These are phyloP conservation scores for Phialophora chinensis DNA, from an alignment of 2,329 filamentous ascomycete genomes.

Conservation along the genomic window DNA sequence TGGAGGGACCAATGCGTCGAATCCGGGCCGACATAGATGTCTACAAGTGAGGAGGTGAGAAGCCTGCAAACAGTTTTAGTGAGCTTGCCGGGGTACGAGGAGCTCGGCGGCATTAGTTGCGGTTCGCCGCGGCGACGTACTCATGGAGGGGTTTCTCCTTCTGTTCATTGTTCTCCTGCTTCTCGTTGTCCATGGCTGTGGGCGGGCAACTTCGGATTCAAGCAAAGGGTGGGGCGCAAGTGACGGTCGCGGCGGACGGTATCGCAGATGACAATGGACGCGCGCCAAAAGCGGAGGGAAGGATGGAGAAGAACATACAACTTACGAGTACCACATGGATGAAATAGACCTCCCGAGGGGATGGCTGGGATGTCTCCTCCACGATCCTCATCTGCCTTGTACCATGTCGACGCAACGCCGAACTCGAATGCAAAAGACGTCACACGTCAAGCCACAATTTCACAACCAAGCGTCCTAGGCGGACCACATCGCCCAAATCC, in stretches of 20 bases:
- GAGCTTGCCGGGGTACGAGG: not conserved
- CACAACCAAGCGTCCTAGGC: not conserved
- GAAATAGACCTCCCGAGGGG: not conserved
- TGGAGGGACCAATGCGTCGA: conserved; percentile 63
- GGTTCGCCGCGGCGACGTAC: conserved; percentile 40
- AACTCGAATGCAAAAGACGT: conserved; percentile 16
- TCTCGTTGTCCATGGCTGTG: conserved; percentile 36
- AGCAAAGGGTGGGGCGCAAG: not conserved
- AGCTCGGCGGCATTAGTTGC: not conserved
- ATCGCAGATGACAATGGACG: not conserved
- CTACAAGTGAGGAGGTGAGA: conserved; percentile 60
- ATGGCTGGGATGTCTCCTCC: conserved; percentile 1
- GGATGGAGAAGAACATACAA: not conserved
- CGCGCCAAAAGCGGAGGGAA: not conserved
- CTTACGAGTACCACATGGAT: not conserved
- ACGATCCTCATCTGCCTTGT: conserved; percentile 16
- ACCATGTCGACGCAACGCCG: conserved; percentile 20
- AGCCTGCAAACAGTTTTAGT: conserved; percentile 48
- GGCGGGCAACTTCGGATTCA: not conserved
- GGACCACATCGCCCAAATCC: conserved; percentile 1
- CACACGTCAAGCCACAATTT: conserved; percentile 28
- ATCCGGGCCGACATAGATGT: conserved; percentile 61
- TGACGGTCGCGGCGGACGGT: not conserved
- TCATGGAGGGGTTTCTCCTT: conserved; percentile 52
- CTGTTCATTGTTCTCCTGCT: conserved; percentile 23